Base-by-base conservation (phyloP, 805 yeast genomes). In the Candida arabinofermentans region DNA sequence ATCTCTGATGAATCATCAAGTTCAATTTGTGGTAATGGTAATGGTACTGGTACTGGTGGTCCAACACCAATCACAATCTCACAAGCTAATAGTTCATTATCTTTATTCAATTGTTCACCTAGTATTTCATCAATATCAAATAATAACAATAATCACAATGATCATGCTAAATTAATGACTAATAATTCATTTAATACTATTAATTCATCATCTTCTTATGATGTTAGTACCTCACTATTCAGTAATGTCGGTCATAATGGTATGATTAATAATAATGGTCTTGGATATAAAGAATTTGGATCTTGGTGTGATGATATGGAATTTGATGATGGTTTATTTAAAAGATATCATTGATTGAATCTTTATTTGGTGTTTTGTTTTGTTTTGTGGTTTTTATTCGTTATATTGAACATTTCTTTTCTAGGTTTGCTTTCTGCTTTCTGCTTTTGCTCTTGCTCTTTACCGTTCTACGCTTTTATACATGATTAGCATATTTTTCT, bases 171-270 rank as follows among this genome's bases (percentile, higher is more conserved):
- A 13, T 27, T 16, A 13, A 8, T 27, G 30, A 12, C n/a, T 23
- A 44, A 47, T 2, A 32, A 44, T 29, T 51, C 55, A 13, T 48
- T 44, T 43, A 43, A 45, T 29, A 47, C 55, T 10, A 23, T 41
- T 10, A 37, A 33, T 17, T 44, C 48, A n/a, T n/a, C n/a, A n/a
- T n/a, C n/a, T n/a, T 41, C 16, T 22, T 19, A 37, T 29, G 34
- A 36, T 19, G 21, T 36, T n/a, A 27, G 37, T 24, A 24, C 4
- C 4, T 22, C 32, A 14, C 19, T 29, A 5, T 29, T 29, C 32
- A 29, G 32, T 16, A 17, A 29, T 29, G n/a, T n/a, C n/a, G n/a
- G n/a, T n/a, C n/a, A n/a, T n/a, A n/a, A n/a, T n/a, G n/a, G n/a
- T n/a, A 14, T 29, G 32, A 14, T 14, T 14, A 29, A 29, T 14